Conservation (phyloP, 345 rosid genomes). For the Linum trigynum region DNA sequence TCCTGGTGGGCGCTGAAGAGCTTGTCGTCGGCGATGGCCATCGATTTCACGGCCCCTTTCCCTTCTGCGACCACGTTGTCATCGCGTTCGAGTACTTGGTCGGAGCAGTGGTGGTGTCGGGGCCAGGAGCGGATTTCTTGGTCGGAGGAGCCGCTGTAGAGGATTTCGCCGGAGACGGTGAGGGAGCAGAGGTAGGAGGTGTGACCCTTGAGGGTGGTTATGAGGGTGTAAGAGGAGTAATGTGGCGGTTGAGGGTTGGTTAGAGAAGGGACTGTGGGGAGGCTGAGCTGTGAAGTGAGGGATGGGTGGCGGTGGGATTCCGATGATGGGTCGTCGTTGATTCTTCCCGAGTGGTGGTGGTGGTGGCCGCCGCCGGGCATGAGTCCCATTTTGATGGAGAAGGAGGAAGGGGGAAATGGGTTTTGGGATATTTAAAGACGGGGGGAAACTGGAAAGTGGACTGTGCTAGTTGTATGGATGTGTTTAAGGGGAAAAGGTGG, state of each 20-base stretch:
- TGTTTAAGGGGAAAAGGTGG: no score
- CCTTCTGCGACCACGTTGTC: slow-evolving; percentile 33
- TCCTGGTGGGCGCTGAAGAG: slow-evolving; percentile 94
- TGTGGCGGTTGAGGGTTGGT: slow-evolving; percentile 20
- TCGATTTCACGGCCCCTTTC: slow-evolving; percentile 69
- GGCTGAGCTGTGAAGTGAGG: slow-evolving; percentile 33
- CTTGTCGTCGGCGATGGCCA: slow-evolving; percentile 52
- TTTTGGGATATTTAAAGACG: no score
- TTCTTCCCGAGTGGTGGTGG: neutral
- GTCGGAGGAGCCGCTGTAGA: slow-evolving; percentile 59
- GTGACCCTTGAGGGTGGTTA: slow-evolving; percentile 55
- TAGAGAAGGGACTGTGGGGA: slow-evolving; percentile 33
- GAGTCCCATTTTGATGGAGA: no score
- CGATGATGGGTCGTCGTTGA: no score
- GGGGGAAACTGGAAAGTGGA: no score
- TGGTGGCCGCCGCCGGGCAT: neutral
- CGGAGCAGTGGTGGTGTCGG: slow-evolving; percentile 27
- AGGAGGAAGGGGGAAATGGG: no score
- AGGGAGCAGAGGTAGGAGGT: slow-evolving; percentile 59
- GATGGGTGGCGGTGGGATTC: neutral
- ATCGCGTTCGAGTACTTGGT: slow-evolving; percentile 18
- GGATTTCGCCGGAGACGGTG: slow-evolving; percentile 47
- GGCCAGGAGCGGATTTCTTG: slow-evolving; percentile 60
- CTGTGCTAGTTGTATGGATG: no score
- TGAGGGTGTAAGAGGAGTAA: slow-evolving; percentile 29